phyloP scores from a whole-genome alignment of 2,329 filamentous ascomycete genomes.

The Trichoderma aggressivum region DNA sequence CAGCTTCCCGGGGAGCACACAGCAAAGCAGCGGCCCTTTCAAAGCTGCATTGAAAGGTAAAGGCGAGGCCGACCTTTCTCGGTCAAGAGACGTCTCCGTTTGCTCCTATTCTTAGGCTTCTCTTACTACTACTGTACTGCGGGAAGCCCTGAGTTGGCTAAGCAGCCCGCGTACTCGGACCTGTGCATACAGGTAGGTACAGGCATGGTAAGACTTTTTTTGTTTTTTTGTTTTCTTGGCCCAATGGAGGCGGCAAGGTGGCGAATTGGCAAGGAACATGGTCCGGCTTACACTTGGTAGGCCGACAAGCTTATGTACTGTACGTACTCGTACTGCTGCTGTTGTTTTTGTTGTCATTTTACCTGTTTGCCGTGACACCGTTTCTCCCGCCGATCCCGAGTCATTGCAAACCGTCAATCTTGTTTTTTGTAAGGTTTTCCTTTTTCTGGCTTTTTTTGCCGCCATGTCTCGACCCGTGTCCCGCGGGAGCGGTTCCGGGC shows the following conservation, averaged over 20 bases:
- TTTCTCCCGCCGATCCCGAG: constrained; percentile 10
- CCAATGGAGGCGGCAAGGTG: neutral
- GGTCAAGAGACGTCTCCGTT: neutral
- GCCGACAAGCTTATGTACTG: neutral
- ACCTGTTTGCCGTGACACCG: neutral
- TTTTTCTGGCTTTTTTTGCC: neutral
- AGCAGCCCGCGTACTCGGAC: neutral
- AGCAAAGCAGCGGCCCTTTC: neutral
- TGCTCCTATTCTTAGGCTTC: neutral
- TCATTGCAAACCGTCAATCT: constrained; percentile 3
- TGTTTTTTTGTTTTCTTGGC: neutral
- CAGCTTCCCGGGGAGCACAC: neutral
- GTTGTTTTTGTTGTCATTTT: neutral
- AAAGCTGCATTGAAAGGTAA: neutral
- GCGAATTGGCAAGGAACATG: neutral
- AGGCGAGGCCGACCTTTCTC: neutral
- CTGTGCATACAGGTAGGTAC: neutral
- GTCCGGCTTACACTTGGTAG: neutral
- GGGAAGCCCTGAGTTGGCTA: neutral
- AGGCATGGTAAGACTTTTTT: neutral
- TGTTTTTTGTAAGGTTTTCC: neutral
- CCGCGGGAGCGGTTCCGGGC: constrained; percentile 10
- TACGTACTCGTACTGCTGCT: neutral
- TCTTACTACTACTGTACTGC: neutral
- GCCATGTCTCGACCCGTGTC: constrained; percentile 2